Conservation (phyloP, 805 yeast species). For the Cyberlindnera subsufficiens region DNA sequence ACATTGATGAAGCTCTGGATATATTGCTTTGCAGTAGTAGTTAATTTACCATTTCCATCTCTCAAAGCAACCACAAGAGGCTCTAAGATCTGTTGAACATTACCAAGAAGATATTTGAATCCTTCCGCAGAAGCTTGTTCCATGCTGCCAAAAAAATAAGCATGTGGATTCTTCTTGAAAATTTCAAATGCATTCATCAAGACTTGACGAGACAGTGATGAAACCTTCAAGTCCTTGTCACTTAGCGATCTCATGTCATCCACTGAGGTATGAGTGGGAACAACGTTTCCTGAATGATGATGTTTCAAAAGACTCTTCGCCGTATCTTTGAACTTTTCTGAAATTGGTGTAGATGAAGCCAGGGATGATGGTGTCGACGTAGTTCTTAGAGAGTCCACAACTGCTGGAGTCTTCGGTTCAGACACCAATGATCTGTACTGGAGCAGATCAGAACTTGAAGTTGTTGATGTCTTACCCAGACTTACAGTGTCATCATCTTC, state of each 20-base stretch:
- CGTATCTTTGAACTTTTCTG: slow-evolving; percentile 21
- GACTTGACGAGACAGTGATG: slow-evolving; percentile 20
- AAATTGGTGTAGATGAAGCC: slow-evolving; percentile 15
- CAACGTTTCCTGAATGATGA: slow-evolving; percentile 14
- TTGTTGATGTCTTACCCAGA: slow-evolving; percentile 15
- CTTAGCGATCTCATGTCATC: slow-evolving; percentile 16
- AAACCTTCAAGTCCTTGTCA: slow-evolving; percentile 9
- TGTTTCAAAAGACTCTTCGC: slow-evolving; percentile 21
- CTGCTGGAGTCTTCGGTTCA: slow-evolving; percentile 2
- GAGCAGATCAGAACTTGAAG: slow-evolving; percentile 13
- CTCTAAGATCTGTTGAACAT: slow-evolving; percentile 14
- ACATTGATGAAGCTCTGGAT: slow-evolving; percentile 25
- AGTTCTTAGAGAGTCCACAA: slow-evolving; percentile 9
- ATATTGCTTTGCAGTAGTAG: slow-evolving; percentile 31
- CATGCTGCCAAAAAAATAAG: slow-evolving; percentile 19
- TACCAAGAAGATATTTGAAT: slow-evolving; percentile 1
- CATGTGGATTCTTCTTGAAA: slow-evolving; percentile 29
- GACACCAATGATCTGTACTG: slow-evolving; percentile 5
- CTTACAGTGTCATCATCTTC: slow-evolving; percentile 16
- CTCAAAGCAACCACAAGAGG: slow-evolving; percentile 35
- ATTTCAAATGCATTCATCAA: slow-evolving; percentile 26
- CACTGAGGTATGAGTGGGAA: background rate
- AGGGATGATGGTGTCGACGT: slow-evolving; percentile 17
- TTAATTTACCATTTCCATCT: slow-evolving; percentile 30
- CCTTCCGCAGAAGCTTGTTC: slow-evolving; percentile 3